Base-by-base conservation (phyloP, 1,284 basidiomycete species). In the Chondrostereum purpureum region DNA sequence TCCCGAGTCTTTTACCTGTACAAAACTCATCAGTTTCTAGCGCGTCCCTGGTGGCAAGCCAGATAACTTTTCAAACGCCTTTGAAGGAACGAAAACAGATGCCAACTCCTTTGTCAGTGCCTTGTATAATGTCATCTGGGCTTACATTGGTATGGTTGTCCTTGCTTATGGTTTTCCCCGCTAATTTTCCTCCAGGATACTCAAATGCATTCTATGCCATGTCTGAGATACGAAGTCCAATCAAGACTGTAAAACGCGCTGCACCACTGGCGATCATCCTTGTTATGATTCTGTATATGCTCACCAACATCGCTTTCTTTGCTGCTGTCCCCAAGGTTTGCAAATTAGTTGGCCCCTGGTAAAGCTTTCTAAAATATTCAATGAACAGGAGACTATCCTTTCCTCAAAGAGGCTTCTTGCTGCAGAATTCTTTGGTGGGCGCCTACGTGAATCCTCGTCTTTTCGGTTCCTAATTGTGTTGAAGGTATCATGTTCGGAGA, bases 401-500 rank as follows among this genome's bases (percentile, higher is more conserved):
- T 40, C 20, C 13, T 60, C 59, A 3, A 56, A 60, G n/a, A 51
- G 59, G 16, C 50, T 62, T 2, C 58, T 67, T 3, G 63, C 63
- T 20, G 54, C 64, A 11, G 39, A 45, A 33, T 42, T 49, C 22
- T 49, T 49, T 17, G 45, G 42, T 41, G 17, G 12, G 22, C 35
- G 3, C 18, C 34, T 19, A 18, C 36, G 13, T 45, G 13, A 10
- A 27, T 8, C 20, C 23, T 13, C 18, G 6, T 38, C 4, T 13
- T 31, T 27, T 20, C 19, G 5, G 24, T 16, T 55, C 39, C 11
- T 14, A 17, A 1, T 50, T 79, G 34, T 70, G 78, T 50, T 80
- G 78, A 55, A 63, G 72, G 23, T 76, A 77, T 54, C 18, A 59
- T 82, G 6, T 81, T 70, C 60, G 79, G 80, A 2, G 54, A 62